Conservation (phyloP, 2,329 filamentous ascomycete genomes). For the Cyphellophora attinorum region DNA sequence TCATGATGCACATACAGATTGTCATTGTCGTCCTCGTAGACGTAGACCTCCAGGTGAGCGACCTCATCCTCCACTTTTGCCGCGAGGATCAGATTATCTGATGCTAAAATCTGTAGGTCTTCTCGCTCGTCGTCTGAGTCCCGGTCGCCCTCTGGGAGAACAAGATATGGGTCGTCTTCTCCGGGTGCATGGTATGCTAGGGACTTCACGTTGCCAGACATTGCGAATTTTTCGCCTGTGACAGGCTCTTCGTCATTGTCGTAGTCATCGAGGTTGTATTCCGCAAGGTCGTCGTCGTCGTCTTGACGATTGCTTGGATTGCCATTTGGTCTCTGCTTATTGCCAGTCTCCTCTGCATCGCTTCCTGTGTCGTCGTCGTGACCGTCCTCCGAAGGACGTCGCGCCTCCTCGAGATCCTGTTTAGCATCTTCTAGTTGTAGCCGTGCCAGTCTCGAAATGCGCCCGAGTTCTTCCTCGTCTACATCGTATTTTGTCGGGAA, state of each 20-base stretch:
- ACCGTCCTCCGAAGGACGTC: too few species aligned
- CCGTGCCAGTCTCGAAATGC: slow-evolving; percentile 65
- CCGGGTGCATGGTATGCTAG: slow-evolving; percentile 90
- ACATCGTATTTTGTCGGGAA: slow-evolving; percentile 68
- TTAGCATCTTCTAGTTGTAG: slow-evolving; percentile 85
- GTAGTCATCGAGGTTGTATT: slow-evolving; percentile 94
- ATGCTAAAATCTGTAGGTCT: slow-evolving; percentile 84
- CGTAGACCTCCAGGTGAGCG: slow-evolving; percentile 90
- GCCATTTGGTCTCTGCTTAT: too few species aligned
- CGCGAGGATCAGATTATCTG: slow-evolving; percentile 84
- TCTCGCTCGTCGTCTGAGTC: slow-evolving; percentile 75
- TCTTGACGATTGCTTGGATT: too few species aligned
- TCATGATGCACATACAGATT: slow-evolving; percentile 99
- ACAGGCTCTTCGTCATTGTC: slow-evolving; percentile 69
- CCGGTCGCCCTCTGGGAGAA: slow-evolving; percentile 58
- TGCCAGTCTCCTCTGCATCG: slow-evolving; percentile 16
- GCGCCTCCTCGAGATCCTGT: slow-evolving; percentile 53
- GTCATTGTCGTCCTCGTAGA: slow-evolving; percentile 90
- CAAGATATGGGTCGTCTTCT: slow-evolving; percentile 94
- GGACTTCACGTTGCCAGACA: slow-evolving; percentile 92
- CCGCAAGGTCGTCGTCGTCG: slow-evolving; percentile 80
- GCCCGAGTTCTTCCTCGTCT: slow-evolving; percentile 64
- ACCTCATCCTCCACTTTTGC: slow-evolving; percentile 96
- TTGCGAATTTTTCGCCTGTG: slow-evolving; percentile 62
- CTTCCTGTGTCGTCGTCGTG: slow-evolving; percentile 19